Base-by-base conservation (phyloP, 1,139 yeast species). In the Candida mesenterica region DNA sequence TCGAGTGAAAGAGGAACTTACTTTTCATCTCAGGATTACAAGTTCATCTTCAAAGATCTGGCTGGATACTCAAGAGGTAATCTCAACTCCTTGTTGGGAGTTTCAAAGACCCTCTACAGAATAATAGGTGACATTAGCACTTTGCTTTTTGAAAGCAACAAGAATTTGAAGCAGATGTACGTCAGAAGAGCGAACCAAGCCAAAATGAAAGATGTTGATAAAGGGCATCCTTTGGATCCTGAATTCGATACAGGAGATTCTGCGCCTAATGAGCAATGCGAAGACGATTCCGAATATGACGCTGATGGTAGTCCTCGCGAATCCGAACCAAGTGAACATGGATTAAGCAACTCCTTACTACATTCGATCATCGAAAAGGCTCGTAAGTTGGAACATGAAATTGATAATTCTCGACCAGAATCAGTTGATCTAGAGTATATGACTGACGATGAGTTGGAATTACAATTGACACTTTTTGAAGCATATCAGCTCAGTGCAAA, bases 391-490 rank as follows among this genome's bases (percentile, higher is more conserved):
- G 87, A 82, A 45, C 44, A 43, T 8, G 68, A 65, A 42, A 74
- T 84, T 27, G 75, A 77, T 34, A 45, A 53, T 4, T 72, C 78
- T 4, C 67, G 65, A 40, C 92, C 92, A 0, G 76, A 76, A 30
- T 63, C 72, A 5, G 51, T 56, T 17, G 81, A 79, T 39, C 55
- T 82, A 37, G 56, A 62, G 6, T 56, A 59, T 15, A 64, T 82
- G 39, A 62, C 72, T 1, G 70, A 73, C 13, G 66, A 67, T 16
- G 88, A 83, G 37, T 58, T 80, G 22, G 84, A 80, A 50, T 63
- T 77, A 41, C 94, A 85, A 49, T 61, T 84, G 34, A 80, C 86
- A 1, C 55, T 84, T 29, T 86, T 85, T 55, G 90, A 83, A 48
- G 72, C 82, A 5, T 81, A 82, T 54, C 89, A 83, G 55, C 53